Evolutionary conservation across 2,329 filamentous ascomycete genomes (phyloP), one percentile per base, ranked within the genome.

Genomic region (Pyrenochaeta sp.): DNA sequence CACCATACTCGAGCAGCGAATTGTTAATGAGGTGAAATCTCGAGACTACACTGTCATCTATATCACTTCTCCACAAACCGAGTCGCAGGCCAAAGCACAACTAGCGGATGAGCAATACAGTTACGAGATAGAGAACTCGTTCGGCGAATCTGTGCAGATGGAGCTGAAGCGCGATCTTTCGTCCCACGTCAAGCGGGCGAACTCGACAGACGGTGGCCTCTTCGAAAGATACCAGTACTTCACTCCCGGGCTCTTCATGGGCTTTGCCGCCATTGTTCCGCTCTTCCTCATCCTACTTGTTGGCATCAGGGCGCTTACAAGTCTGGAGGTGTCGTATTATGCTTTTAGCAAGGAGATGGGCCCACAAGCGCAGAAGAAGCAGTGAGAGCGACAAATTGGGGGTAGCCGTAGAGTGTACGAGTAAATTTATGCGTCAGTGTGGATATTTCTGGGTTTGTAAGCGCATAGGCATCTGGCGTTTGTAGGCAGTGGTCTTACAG

Each of bases 301-400:
- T 55, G 95, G 90, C 13, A 80, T 98, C 54, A 86, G 79, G 58
- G 93, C 91, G 13, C 83, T 98, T 12, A 82, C 86, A 6, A 94
- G 92, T 66, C 84, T 99, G 19, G 85, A 97, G 77, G 92, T 98
- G 30, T 91, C 92, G 0, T 98, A 98, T 77, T 92, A 91, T 62
- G 93, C 95, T 1, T 99, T 98, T 75, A 94, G 96, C 76, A 97
- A 97, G 83, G 94, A 97, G 69, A 96, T 92, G 84, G 92, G 93
- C 0, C 91, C 92, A n/a, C 84, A 88, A 37, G 90, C 90, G 32
- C 91, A 96, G 79, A 96, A 93, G 87, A 96, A 88, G 76, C 85
- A 89, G 79, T 85, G 84, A 32, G 45, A 15, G 6, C 7, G 27
- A 24, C 12, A 15, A 47, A n/a, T 32, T 7, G 15, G 5, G 30